Evolutionary conservation across 1,139 yeast species (phyloP).

Genomic region (Geotrichum candidum): DNA sequence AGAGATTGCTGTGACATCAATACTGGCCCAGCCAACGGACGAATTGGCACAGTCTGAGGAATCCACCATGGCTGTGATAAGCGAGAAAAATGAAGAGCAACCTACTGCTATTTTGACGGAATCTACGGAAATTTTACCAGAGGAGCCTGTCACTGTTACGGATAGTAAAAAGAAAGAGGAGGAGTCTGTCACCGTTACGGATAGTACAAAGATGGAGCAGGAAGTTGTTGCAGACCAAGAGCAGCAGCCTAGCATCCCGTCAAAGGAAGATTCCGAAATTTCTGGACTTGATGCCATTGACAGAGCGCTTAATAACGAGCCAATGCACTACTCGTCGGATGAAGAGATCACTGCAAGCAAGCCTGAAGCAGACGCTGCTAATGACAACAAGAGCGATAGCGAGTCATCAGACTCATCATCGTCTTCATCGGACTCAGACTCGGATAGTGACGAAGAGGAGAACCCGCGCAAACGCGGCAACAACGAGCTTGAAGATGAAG

Average conservation of each 20-base stretch:
- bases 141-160: background rate
- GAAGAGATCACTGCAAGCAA: constrained; percentile 5
- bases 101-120: background rate
- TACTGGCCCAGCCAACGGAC: background rate
- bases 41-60: background rate
- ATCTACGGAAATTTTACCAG: background rate
- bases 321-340: constrained; percentile 12
- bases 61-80: background rate
- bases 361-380: background rate
- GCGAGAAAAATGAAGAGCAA: background rate
- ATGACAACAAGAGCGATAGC: background rate
- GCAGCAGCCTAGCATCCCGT: background rate
- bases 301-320: constrained; percentile 14
- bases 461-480: constrained; percentile 17
- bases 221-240: background rate
- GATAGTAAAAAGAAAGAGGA: background rate
- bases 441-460: constrained; percentile 20
- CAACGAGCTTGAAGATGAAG: constrained; percentile 19
- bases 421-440: constrained; percentile 11
- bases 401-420: background rate
- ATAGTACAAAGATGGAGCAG: background rate
- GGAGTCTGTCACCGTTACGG: background rate
- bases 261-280: background rate
- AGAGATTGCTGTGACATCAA: background rate
- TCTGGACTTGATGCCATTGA: constrained; percentile 14